Conservation (phyloP, 2,329 filamentous ascomycete genomes). For the Colletotrichum sp. region DNA sequence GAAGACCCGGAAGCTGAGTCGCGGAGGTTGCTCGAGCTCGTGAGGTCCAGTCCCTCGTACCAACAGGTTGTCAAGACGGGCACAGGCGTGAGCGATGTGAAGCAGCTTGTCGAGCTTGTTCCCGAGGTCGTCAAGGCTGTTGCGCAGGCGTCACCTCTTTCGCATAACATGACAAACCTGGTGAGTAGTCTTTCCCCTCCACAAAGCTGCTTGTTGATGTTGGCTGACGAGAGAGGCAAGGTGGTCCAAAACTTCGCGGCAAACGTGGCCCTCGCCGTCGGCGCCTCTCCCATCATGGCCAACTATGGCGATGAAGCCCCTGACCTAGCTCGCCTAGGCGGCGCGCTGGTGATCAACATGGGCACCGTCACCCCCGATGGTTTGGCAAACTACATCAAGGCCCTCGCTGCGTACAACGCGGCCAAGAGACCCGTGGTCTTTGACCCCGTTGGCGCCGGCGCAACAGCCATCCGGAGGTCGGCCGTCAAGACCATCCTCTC, state of each 20-base stretch:
- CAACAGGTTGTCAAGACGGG: conserved; percentile 4
- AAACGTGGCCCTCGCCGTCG: conserved; percentile 84
- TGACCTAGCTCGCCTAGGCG: conserved; percentile 79
- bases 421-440: conserved; percentile 78
- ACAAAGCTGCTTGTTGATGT: background rate
- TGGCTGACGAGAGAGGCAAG: conserved; percentile 28
- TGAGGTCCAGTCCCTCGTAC: conserved; percentile 47
- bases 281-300: conserved; percentile 93
- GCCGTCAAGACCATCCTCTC: conserved; percentile 76
- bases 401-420: conserved; percentile 81
- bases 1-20: conserved; percentile 70
- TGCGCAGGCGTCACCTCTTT: conserved; percentile 70
- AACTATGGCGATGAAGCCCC: conserved; percentile 82
- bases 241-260: conserved; percentile 94
- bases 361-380: conserved; percentile 84
- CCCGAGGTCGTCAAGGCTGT: conserved; percentile 64
- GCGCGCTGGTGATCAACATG: conserved; percentile 91
- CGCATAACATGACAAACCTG: conserved; percentile 97
- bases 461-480: conserved; percentile 61
- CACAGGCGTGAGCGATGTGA: background rate
- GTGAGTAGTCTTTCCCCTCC: conserved; percentile 38
- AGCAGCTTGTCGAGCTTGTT: conserved; percentile 31
- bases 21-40: conserved; percentile 59
- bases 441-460: conserved; percentile 76
- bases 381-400: conserved; percentile 73